Percentiles rank a stretch among this genome's conserved stretches.
Conservation (phyloP, 1,284 basidiomycete species). For the Fomitopsis schrenkii region DNA sequence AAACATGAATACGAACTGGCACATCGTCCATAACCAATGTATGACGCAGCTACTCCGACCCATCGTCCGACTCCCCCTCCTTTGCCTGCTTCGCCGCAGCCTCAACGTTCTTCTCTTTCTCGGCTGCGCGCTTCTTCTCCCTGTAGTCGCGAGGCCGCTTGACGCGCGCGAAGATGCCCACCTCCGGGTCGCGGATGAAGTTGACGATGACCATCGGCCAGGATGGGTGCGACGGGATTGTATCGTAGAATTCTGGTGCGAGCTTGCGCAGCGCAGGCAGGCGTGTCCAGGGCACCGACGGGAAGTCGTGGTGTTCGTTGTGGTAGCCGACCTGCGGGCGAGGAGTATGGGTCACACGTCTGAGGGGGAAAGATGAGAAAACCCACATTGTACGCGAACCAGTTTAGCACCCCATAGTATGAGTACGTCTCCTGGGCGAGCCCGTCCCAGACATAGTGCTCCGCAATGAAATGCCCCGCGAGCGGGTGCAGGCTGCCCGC, state of each 20-base stretch:
- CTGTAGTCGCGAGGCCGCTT: constrained; percentile 24
- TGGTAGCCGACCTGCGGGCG: constrained; percentile 84
- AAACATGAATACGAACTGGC: too few species aligned
- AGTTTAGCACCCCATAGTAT: constrained; percentile 92
- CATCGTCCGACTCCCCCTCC: not conserved
- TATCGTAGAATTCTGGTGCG: constrained; percentile 93
- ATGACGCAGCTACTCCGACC: not conserved
- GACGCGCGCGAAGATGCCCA: constrained; percentile 49
- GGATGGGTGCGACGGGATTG: constrained; percentile 80
- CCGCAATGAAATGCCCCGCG: constrained; percentile 97
- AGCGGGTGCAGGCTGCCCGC: constrained; percentile 94
- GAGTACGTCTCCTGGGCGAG: constrained; percentile 93
- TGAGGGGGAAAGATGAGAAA: not conserved
- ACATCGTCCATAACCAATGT: too few species aligned
- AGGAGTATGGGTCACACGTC: not conserved
- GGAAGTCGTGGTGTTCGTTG: constrained; percentile 99
- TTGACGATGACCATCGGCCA: constrained; percentile 95
- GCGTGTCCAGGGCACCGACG: constrained; percentile 94
- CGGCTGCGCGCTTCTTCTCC: not conserved
- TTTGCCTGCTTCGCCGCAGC: not conserved
- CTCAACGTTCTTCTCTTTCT: not conserved
- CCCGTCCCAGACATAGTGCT: constrained; percentile 93
- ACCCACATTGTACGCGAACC: constrained; percentile 91
- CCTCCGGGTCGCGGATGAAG: constrained; percentile 88
- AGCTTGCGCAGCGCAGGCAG: constrained; percentile 79